A percentile compares a stretch with the other conserved stretches of the same genome.
Evolutionary conservation across 2,329 filamentous ascomycete species (phyloP).

Genomic region (Aspergillus piperis): DNA sequence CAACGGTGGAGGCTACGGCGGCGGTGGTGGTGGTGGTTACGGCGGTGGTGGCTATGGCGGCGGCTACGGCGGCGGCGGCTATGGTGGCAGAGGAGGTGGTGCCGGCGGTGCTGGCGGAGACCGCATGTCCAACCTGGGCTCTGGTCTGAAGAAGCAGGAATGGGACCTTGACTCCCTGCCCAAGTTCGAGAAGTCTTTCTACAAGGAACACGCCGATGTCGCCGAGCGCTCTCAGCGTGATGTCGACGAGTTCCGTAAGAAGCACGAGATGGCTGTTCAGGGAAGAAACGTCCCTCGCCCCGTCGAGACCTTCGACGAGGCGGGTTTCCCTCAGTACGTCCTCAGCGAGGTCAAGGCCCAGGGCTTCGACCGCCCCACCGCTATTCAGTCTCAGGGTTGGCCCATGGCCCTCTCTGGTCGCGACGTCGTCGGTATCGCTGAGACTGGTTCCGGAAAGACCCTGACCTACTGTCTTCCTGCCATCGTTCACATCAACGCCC

Average conservation of each 20-base stretch:
- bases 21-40: conserved; percentile 35
- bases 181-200: conserved; percentile 99
- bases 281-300: conserved; percentile 85
- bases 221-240: conserved; percentile 72
- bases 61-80: conserved; percentile 36
- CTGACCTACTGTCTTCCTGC: conserved; percentile 96
- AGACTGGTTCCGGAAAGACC: conserved; percentile 99
- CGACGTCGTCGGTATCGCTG: conserved; percentile 97
- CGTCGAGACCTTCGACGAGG: conserved; percentile 96
- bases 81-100: conserved; percentile 39
- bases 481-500: conserved; percentile 99
- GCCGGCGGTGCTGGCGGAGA: conserved; percentile 73
- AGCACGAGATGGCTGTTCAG: conserved; percentile 79
- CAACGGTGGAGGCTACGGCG: conserved; percentile 42
- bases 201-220: conserved; percentile 90
- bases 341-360: conserved; percentile 99
- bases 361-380: conserved; percentile 88
- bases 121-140: conserved; percentile 88
- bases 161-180: conserved; percentile 81
- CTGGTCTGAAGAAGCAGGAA: conserved; percentile 80
- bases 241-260: conserved; percentile 82
- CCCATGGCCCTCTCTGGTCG: conserved; percentile 98
- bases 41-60: conserved; percentile 33
- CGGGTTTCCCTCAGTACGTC: conserved; percentile 93
- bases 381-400: conserved; percentile 98